Evolutionary conservation across 1,284 basidiomycete species (phyloP), one percentile per base, ranked within the genome.

Genomic region (Bondarzewia mesenterica): DNA sequence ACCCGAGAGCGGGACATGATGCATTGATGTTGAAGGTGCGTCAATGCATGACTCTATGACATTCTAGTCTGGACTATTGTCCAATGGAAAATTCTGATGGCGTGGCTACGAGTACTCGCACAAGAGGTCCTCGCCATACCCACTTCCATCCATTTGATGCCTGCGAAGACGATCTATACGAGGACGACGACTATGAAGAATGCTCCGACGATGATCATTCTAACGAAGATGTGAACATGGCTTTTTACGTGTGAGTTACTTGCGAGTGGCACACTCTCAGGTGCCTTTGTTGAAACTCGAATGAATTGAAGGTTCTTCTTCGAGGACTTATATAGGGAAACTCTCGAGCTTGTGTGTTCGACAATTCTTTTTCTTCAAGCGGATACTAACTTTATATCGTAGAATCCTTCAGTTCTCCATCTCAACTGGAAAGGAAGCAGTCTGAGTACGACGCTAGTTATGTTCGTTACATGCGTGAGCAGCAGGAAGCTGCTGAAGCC

Each of bases 401-500:
- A n/a, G n/a, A n/a, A n/a, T n/a, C n/a, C n/a, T n/a, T n/a, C n/a
- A n/a, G n/a, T n/a, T n/a, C n/a, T n/a, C n/a, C n/a, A n/a, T n/a
- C n/a, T 32, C 12, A 4, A 32, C 29, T 10, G n/a, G 12, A 32
- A 32, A 32, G 29, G 29, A n/a, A 32, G 4, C 10, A 32, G 12
- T 7, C 29, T 32, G 29, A n/a, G 29, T n/a, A 12, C n/a, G n/a
- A n/a, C n/a, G 6, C 5, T 4, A n/a, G 5, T 10, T n/a, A 32
- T n/a, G 37, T 25, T 25, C 42, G 69, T 29, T 65, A 66, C 46
- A 59, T 55, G 26, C 68, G 73, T 29, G 75, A 80, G 60, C 77
- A 79, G 42, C 78, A 77, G 56, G 63, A 73, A 50, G 71, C 61
- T 22, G 80, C 76, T 2, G 70, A 75, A 52, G 70, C 69, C 53